Conservation (phyloP, 2,329 filamentous ascomycete genomes). For the Cercospora nicotianae region DNA sequence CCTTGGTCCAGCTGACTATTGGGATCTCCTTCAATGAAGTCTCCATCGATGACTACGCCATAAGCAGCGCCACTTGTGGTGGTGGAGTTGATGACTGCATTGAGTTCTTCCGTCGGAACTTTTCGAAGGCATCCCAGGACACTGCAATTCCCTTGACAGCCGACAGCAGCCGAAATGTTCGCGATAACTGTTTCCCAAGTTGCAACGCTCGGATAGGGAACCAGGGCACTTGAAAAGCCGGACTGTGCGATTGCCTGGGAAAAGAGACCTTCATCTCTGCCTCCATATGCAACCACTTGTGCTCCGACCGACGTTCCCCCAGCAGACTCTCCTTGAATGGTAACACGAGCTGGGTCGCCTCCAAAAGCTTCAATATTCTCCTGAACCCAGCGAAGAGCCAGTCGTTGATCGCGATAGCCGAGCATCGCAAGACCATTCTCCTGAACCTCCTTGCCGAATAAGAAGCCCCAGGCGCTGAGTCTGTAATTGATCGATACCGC, state of each 20-base stretch:
- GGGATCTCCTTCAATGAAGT: constrained; percentile 29
- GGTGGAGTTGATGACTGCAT: constrained; percentile 31
- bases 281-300: constrained; percentile 57
- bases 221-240: constrained; percentile 41
- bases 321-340: constrained; percentile 31
- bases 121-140: constrained; percentile 40
- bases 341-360: constrained; percentile 31
- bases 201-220: constrained; percentile 22
- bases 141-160: constrained; percentile 30
- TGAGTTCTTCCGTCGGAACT: constrained; percentile 25
- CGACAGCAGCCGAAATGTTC: constrained; percentile 30
- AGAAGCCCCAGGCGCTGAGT: constrained; percentile 67
- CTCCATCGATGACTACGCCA: constrained; percentile 31
- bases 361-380: constrained; percentile 36
- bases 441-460: constrained; percentile 56
- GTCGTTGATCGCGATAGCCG: constrained; percentile 37
- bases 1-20: constrained; percentile 27
- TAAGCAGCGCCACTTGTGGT: constrained; percentile 24
- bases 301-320: constrained; percentile 50
- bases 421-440: constrained; percentile 54
- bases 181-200: constrained; percentile 32
- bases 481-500: constrained; percentile 64
- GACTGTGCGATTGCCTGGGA: constrained; percentile 54
- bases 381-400: constrained; percentile 48
- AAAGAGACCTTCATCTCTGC: constrained; percentile 57